phyloP scores from a whole-genome alignment of 2,329 filamentous ascomycete genomes.

The Pyricularia sp. region DNA sequence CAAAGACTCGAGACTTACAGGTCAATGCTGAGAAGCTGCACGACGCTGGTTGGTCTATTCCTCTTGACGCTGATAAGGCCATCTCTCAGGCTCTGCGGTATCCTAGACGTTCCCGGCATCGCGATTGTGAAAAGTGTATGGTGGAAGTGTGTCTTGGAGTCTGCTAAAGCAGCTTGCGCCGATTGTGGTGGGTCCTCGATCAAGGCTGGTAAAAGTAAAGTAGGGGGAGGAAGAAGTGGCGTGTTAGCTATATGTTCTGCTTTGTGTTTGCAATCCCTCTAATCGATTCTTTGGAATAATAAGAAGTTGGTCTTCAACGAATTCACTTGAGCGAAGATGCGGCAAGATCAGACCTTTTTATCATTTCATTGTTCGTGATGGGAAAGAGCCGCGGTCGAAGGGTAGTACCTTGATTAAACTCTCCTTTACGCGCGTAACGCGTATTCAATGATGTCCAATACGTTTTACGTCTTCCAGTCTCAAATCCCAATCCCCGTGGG shows the following conservation, averaged over 20 bases:
- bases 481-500: not conserved
- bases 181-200: too few species aligned
- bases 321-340: not conserved
- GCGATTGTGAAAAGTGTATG: conserved; percentile 9
- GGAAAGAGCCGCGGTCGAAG: not conserved
- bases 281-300: not conserved
- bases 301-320: not conserved
- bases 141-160: not conserved
- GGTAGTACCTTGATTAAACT: not conserved
- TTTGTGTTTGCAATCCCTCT: not conserved
- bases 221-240: not conserved
- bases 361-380: not conserved
- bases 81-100: conserved; percentile 59
- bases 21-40: conserved; percentile 52
- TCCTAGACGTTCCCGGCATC: conserved; percentile 56
- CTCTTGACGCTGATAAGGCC: conserved; percentile 49
- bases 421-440: not conserved
- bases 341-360: not conserved
- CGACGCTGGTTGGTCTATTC: conserved; percentile 38
- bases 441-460: not conserved
- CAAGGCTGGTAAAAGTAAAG: not conserved
- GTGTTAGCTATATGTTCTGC: not conserved
- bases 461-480: not conserved
- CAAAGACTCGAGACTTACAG: conserved; percentile 36
- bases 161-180: too few species aligned